A percentile compares a stretch with the other conserved stretches of the same genome.
phyloP scores from a whole-genome alignment of 2,329 filamentous ascomycete species.

The Chlorencoelia australis region DNA sequence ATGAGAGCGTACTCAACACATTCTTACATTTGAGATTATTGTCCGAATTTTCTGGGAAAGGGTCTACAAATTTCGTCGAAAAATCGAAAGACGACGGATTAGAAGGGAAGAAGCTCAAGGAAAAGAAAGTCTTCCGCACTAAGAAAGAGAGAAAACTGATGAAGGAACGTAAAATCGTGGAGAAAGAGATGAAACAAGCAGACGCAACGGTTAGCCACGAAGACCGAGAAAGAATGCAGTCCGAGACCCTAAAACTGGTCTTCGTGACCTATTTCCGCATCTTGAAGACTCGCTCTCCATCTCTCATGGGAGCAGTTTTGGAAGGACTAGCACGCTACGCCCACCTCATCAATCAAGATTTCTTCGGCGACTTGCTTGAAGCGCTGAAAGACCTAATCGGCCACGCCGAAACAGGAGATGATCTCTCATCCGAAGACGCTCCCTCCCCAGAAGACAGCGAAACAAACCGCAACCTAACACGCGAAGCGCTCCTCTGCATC shows the following conservation, averaged over 20 bases:
- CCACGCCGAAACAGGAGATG: constrained; percentile 52
- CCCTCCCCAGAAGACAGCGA: constrained; percentile 38
- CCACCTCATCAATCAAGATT: constrained; percentile 97
- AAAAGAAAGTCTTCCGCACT: constrained; percentile 76
- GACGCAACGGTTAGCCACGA: constrained; percentile 88
- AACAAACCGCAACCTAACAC: constrained; percentile 60
- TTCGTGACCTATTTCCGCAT: constrained; percentile 95
- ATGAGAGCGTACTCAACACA: constrained; percentile 80
- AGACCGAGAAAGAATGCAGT: constrained; percentile 86
- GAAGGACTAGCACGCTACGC: constrained; percentile 91
- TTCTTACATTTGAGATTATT: constrained; percentile 85
- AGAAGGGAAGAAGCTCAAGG: constrained; percentile 50
- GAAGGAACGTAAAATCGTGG: constrained; percentile 77
- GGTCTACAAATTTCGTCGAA: constrained; percentile 68
- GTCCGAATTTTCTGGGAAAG: constrained; percentile 78
- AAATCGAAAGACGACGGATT: constrained; percentile 33
- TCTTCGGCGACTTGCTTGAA: constrained; percentile 93
- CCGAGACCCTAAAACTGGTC: constrained; percentile 90
- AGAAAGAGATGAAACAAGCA: constrained; percentile 88
- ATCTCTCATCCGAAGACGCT: constrained; percentile 32
- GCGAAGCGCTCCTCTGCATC: constrained; percentile 86
- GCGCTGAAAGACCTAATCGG: constrained; percentile 87
- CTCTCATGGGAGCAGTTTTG: constrained; percentile 92
- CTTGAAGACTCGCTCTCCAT: constrained; percentile 68
- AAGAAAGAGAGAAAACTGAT: constrained; percentile 76